Conservation (phyloP, 1,139 yeast genomes). For the Lodderomyces beijingensis region DNA sequence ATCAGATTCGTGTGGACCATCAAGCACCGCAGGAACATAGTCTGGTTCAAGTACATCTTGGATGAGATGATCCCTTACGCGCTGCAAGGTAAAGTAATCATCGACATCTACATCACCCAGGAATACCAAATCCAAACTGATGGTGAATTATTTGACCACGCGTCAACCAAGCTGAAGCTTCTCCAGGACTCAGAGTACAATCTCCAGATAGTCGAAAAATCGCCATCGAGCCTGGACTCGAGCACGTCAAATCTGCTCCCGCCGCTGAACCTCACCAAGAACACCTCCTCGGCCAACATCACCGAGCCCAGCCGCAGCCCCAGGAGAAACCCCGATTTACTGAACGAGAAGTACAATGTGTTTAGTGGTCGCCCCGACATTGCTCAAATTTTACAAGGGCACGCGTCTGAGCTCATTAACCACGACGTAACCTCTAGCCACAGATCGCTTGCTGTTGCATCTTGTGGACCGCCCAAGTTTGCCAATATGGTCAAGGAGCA, state of each 20-base stretch:
- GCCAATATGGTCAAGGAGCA: slow-evolving; percentile 22
- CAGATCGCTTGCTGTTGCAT: slow-evolving; percentile 30
- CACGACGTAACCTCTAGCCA: slow-evolving; percentile 8
- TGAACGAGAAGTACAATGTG: slow-evolving; percentile 5
- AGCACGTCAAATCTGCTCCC: neutral
- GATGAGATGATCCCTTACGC: slow-evolving; percentile 23
- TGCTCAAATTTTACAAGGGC: slow-evolving; percentile 7
- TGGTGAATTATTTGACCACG: too few species aligned
- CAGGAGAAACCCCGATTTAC: neutral
- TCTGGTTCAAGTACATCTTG: slow-evolving; percentile 38
- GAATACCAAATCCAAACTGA: slow-evolving; percentile 3
- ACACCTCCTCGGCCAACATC: neutral
- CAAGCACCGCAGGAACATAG: slow-evolving; percentile 21
- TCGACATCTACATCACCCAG: slow-evolving; percentile 21
- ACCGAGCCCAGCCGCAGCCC: neutral
- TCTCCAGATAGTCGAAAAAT: neutral
- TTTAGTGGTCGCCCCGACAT: slow-evolving; percentile 12
- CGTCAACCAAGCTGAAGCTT: neutral
- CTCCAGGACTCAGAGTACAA: neutral
- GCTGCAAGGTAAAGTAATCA: slow-evolving; percentile 18
- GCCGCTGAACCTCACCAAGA: neutral
- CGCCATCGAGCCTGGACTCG: neutral
- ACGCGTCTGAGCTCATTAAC: slow-evolving; percentile 2
- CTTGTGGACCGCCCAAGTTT: slow-evolving; percentile 36
- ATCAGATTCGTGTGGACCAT: slow-evolving; percentile 37